Base-by-base conservation (phyloP, 306 rosid species). In the Prunus fruticosa region DNA sequence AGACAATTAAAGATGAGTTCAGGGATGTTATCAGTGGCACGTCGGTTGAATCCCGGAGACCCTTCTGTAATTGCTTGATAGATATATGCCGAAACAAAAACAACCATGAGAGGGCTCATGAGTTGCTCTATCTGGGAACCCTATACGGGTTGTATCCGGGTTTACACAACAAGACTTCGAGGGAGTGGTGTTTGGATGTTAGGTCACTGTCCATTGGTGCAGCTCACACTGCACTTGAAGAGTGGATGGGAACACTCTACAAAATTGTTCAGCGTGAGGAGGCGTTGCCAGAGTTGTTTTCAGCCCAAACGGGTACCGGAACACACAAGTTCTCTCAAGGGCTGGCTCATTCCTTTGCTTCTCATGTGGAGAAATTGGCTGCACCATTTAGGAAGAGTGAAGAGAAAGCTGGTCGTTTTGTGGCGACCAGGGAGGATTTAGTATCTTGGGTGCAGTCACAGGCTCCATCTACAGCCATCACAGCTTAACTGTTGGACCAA, bases 21-120 rank as follows among this genome's bases (percentile, higher is more conserved):
- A 87, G 88, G 84, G 70, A 62, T 7, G 86, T 88, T 50, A 77
- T 93, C 53, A 77, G 86, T 19, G 73, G 79, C 43, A 85, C 98
- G 0, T 82, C 83, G 3, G 79, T 86, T 22, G 98, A 89, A 77
- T 89, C 96, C 6, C 83, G 97, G 78, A 88, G 94, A 73, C 96
- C 99, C 67, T 96, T 92, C 74, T 96, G 98, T 64, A 96, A 96
- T 83, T 96, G 99, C 83, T 78, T 92, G 86, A 96, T 96, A 50
- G 99, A 96, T 82, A 85, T 92, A 69, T 92, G 98, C 69, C 80
- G 97, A 73, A 91, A 84, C 83, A 86, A 82, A 71, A 84, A 83
- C 73, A 89, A 82, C 71, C 75, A 80, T 28, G 87, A 82, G 88
- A 88, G 97, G 86, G 96, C 94, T 46, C 98, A 92, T 65, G 98